Evolutionary conservation across 257 asterid species (phyloP), one percentile per base, ranked within the genome.

Genomic region (Nicotiana knightiana): DNA sequence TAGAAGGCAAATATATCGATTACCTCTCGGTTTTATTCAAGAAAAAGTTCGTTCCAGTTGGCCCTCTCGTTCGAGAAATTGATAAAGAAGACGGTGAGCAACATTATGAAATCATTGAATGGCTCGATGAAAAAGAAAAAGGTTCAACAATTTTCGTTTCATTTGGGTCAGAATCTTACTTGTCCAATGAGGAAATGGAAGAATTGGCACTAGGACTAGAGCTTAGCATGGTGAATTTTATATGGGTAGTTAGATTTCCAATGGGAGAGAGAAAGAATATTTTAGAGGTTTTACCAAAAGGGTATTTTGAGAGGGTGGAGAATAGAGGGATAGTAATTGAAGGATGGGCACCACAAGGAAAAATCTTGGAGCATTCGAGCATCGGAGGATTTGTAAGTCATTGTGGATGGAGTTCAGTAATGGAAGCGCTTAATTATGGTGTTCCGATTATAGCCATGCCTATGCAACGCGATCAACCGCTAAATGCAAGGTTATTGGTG

Each of bases 341-440:
- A 70, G 84, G 83, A 3, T 89, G 94, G 95, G 97, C 90, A 4
- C 91, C 95, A 18, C 97, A 89, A 82, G 75, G 81, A 73, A 82
- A 61, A 80, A 91, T 93, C 2, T 68, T 94, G 18, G 62, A 80
- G 2, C 94, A 91, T 65, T 39, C 81, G 3, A 91, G 91, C 54
- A 81, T 90, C 0, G 97, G 95, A 0, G 97, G 90, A 26, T 93
- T 93, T 21, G 11, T 91, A 86, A 93, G 91, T 55, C 92, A 93
- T 12, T 93, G 94, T 13, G 94, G 97, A 26, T 91, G 97, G 97
- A 86, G 89, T 77, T 90, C 94, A 3, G 89, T 91, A 82, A 86
- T 91, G 88, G 91, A 94, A 48, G 88, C 87, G 0, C 78, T 92
- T 18, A 76, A 83, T 16, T 88, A 33, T 3, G 89, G 90, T 4